A percentile compares a stretch with the other conserved stretches of the same genome.
phyloP scores from a whole-genome alignment of 176 grass and related monocot genomes.

The Cenchrus fungigraminus region DNA sequence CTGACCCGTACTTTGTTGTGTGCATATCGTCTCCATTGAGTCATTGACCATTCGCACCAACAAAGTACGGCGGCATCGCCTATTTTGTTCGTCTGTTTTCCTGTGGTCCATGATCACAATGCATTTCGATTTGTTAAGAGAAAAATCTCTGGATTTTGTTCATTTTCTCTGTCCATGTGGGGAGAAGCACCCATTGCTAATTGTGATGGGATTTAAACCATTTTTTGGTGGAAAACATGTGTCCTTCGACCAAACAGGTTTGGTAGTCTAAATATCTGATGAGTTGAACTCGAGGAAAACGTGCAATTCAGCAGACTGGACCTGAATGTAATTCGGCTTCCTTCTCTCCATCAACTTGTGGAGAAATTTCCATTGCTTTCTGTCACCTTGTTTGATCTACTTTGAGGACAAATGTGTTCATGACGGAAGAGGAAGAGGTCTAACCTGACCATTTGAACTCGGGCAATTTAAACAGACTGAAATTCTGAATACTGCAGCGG shows the following conservation, averaged over 20 bases:
- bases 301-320: background rate
- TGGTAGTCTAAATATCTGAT: background rate
- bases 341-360: background rate
- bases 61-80: background rate
- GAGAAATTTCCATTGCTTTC: background rate
- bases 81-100: constrained; percentile 23
- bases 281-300: background rate
- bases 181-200: background rate
- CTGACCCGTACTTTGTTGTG: background rate
- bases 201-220: background rate
- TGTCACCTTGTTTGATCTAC: background rate
- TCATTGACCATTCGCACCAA: too few relatives aligned
- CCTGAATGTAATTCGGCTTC: background rate
- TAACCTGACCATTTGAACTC: background rate
- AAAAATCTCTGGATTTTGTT: background rate
- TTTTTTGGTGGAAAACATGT: background rate
- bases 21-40: background rate
- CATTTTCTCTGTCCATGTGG: background rate
- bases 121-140: background rate
- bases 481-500: background rate
- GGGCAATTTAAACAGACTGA: background rate
- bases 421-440: background rate
- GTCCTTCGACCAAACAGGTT: constrained; percentile 5
- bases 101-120: background rate
- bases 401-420: background rate